Conservation (phyloP, 2,329 filamentous ascomycete genomes). For the Nemania sp. region DNA sequence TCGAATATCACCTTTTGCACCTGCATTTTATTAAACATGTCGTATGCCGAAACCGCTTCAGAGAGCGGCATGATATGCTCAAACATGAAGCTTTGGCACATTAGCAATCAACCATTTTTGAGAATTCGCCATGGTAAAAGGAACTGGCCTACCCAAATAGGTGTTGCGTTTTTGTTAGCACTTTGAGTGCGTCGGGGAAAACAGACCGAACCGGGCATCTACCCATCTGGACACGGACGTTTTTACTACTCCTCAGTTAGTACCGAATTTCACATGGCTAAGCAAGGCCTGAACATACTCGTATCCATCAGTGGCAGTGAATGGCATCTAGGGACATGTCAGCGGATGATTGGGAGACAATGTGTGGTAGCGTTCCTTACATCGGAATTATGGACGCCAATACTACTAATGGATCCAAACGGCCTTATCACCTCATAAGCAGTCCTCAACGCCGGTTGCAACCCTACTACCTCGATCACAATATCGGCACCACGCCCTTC, state of each 20-base stretch:
- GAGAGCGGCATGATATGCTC: conserved; percentile 79
- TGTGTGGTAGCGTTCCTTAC: conserved; percentile 55
- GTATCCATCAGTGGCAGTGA: conserved; percentile 73
- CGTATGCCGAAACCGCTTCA: conserved; percentile 75
- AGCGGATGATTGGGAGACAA: conserved; percentile 34
- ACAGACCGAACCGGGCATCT: conserved; percentile 80
- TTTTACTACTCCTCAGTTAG: conserved; percentile 66
- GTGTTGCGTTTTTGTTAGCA: conserved; percentile 75
- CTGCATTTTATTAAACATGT: conserved; percentile 78
- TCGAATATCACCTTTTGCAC: conserved; percentile 80
- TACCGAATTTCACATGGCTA: conserved; percentile 24
- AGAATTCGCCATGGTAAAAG: neutral
- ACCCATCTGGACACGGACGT: conserved; percentile 79
- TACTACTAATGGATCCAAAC: conserved; percentile 79
- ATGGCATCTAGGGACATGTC: conserved; percentile 67
- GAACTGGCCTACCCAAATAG: conserved; percentile 69
- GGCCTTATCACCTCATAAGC: conserved; percentile 78
- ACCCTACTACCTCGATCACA: conserved; percentile 82
- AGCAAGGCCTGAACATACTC: conserved; percentile 53
- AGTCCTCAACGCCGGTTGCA: conserved; percentile 75
- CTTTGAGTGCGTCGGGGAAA: conserved; percentile 72
- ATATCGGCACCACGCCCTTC: conserved; percentile 86
- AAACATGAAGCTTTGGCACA: conserved; percentile 72
- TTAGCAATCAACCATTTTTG: conserved; percentile 31
- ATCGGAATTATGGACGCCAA: conserved; percentile 81